These are phyloP conservation scores for Barnettozyma populi DNA, from an alignment of 805 yeast species.

Conservation along the genomic window DNA sequence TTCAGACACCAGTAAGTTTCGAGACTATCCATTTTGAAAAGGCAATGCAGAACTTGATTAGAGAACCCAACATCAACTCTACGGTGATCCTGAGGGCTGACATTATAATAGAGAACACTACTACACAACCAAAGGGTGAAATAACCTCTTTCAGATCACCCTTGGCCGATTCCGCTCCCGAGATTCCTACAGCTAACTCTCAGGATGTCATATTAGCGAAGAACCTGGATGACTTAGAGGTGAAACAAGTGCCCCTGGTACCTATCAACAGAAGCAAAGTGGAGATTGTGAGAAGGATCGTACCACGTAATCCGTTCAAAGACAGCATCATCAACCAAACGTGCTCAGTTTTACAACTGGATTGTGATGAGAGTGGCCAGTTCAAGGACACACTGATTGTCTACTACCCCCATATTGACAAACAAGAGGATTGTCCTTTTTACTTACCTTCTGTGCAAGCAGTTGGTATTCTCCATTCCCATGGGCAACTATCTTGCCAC, in stretches of 20 bases:
- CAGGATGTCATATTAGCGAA: slow-evolving; percentile 25
- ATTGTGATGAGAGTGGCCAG: slow-evolving; percentile 19
- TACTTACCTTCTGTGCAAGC: slow-evolving; percentile 84
- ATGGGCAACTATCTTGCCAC: slow-evolving; percentile 56
- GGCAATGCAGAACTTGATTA: slow-evolving; percentile 76
- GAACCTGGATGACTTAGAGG: slow-evolving; percentile 37
- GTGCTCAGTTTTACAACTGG: slow-evolving; percentile 47
- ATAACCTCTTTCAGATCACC: slow-evolving; percentile 20
- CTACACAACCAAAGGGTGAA: slow-evolving; percentile 25
- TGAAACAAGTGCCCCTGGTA: slow-evolving; percentile 28
- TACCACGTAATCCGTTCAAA: slow-evolving; percentile 89
- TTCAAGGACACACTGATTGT: slow-evolving; percentile 49
- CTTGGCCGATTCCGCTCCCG: slow-evolving; percentile 27
- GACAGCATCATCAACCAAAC: slow-evolving; percentile 84
- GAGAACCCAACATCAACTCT: slow-evolving; percentile 86
- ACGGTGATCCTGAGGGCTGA: slow-evolving; percentile 89
- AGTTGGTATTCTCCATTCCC: slow-evolving; percentile 58
- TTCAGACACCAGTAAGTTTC: slow-evolving; percentile 44
- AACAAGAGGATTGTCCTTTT: slow-evolving; percentile 65
- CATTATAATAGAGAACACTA: slow-evolving; percentile 49
- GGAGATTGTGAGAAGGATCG: slow-evolving; percentile 71
- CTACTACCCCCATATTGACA: slow-evolving; percentile 70
- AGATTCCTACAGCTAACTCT: slow-evolving; percentile 23
- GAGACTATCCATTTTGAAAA: slow-evolving; percentile 52
- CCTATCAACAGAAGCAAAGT: slow-evolving; percentile 31